Evolutionary conservation across 163 green algal genomes (phyloP), one percentile per base, ranked within the genome.

Genomic region (Smithsoniella earleae): DNA sequence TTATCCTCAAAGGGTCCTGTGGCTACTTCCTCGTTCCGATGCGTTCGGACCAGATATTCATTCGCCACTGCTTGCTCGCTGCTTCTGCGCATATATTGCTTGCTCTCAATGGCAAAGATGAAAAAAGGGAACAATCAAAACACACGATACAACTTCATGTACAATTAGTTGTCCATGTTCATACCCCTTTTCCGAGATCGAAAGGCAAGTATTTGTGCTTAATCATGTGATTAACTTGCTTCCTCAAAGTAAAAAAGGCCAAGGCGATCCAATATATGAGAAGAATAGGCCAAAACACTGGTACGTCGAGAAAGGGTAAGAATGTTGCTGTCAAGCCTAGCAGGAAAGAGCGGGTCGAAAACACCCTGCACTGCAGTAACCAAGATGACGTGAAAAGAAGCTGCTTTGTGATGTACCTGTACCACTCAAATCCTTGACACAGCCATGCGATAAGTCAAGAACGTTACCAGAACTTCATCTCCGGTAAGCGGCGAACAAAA

Each of bases 281-380:
- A 46, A 99, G 84, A 73, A 99, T 97, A 36, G 94, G 94, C 95
- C 95, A 99, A 79, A 98, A 98, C 1, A 98, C 94, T 4, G 94
- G 94, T 20, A 99, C 87, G 72, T 98, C 93, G 77, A 97, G 95
- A 25, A 95, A 76, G 0, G 84, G 82, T 77, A 98, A 96, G 74
- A 98, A 95, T 1, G 95, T 99, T 75, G 95, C 87, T 3, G 52
- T 52, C 66, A 96, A 89, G 1, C 89, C 94, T 0, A 96, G 76
- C 16, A 91, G 37, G 3, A 98, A 73, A 1, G 89, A 90, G 74
- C 58, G n/a, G 28, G n/a, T 43, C 6, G 58, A 69, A 4, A 69
- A 16, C 20, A 69, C 34, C 58, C 58, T 69, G 58, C 25, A 69
- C 34, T 16, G n/a, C 6, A 36, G 25, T 30, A 49, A 13, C 40